Conservation (phyloP, 768 basidiomycete genomes). For the Termitomyces heimii region DNA sequence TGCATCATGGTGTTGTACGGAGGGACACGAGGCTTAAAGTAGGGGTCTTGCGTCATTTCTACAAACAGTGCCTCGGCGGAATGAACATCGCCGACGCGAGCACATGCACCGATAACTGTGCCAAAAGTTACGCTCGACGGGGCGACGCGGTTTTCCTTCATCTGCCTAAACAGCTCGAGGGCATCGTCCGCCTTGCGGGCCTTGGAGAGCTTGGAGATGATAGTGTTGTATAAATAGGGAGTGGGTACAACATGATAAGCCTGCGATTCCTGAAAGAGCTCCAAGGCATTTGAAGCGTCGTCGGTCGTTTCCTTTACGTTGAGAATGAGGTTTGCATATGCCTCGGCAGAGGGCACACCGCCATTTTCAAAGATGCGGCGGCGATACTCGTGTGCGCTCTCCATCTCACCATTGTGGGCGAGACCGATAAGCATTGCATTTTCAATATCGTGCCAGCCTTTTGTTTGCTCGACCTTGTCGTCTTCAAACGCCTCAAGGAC, state of each 20-base stretch:
- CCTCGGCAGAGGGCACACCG: slow-evolving; percentile 76
- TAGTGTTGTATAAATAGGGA: slow-evolving; percentile 91
- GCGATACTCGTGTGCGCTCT: slow-evolving; percentile 78
- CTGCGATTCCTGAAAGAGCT: slow-evolving; percentile 77
- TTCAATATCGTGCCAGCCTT: slow-evolving; percentile 77
- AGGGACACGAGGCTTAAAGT: slow-evolving; percentile 86
- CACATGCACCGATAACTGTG: slow-evolving; percentile 90
- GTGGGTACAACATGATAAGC: slow-evolving; percentile 67
- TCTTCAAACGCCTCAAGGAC: slow-evolving; percentile 42
- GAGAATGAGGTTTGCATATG: slow-evolving; percentile 88
- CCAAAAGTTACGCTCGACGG: slow-evolving; percentile 93
- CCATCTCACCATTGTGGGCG: slow-evolving; percentile 75
- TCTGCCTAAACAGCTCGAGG: slow-evolving; percentile 79
- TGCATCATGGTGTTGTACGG: slow-evolving; percentile 99
- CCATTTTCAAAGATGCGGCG: slow-evolving; percentile 71
- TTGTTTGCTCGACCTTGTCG: slow-evolving; percentile 39
- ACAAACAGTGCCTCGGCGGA: slow-evolving; percentile 79
- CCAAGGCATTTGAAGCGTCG: slow-evolving; percentile 82
- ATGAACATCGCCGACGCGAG: slow-evolving; percentile 81
- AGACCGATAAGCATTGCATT: slow-evolving; percentile 85
- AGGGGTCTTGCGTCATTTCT: slow-evolving; percentile 71
- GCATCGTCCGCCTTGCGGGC: slow-evolving; percentile 92
- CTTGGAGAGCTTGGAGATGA: slow-evolving; percentile 92
- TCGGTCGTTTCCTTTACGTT: slow-evolving; percentile 92
- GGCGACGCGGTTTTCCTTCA: slow-evolving; percentile 59